Evolutionary conservation across 805 yeast species (phyloP).

Genomic region (Dipodascus geniculatus): DNA sequence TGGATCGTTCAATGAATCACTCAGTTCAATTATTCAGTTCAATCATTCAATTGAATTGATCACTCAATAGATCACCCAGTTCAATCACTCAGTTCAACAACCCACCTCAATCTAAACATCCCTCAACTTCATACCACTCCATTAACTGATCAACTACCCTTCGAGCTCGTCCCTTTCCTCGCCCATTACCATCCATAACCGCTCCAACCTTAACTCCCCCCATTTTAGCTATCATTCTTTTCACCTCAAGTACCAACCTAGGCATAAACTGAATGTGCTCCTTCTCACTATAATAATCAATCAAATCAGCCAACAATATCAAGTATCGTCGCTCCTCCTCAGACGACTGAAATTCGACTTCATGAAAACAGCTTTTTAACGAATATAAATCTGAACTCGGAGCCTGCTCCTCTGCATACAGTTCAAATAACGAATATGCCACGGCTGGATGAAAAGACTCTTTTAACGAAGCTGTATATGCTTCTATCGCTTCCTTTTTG

Average conservation of each 20-base stretch:
- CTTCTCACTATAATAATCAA: slow-evolving; percentile 68
- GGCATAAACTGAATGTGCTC: slow-evolving; percentile 93
- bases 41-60: neutral
- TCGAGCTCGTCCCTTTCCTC: neutral
- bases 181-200: slow-evolving; percentile 20
- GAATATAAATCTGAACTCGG: slow-evolving; percentile 33
- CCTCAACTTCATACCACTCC: slow-evolving; percentile 1
- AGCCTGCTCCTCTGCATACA: slow-evolving; percentile 36
- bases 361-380: slow-evolving; percentile 62
- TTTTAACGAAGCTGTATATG: slow-evolving; percentile 60
- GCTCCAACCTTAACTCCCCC: slow-evolving; percentile 63
- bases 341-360: neutral
- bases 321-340: neutral
- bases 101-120: neutral
- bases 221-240: slow-evolving; percentile 55
- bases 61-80: neutral
- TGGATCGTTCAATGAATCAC: neutral
- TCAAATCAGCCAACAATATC: neutral
- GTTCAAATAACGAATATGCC: slow-evolving; percentile 54
- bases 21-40: neutral
- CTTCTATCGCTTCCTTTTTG: slow-evolving; percentile 73
- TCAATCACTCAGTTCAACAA: neutral
- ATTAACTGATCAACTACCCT: neutral
- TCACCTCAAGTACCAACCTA: slow-evolving; percentile 42
- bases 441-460: slow-evolving; percentile 74